These are phyloP conservation scores for Bacterosira constricta DNA, from an alignment of 108 stramenopile species.

Conservation along the genomic window DNA sequence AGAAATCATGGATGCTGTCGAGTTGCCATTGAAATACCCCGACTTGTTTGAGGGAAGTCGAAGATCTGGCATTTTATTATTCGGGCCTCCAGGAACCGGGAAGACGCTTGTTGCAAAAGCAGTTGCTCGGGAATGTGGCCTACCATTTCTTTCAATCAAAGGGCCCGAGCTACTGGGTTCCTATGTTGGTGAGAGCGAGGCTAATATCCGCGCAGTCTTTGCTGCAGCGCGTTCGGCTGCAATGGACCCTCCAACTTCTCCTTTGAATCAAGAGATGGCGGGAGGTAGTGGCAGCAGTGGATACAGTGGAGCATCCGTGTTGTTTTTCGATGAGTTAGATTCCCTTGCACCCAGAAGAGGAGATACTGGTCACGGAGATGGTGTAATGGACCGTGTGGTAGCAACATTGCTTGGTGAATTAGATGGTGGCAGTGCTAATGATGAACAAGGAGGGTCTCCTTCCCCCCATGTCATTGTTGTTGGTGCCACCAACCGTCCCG, in stretches of 20 bases:
- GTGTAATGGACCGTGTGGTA: slow-evolving; percentile 96
- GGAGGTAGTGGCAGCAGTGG: slow-evolving; percentile 12
- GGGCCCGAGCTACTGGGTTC: slow-evolving; percentile 94
- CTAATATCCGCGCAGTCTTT: slow-evolving; percentile 91
- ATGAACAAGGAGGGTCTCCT: neutral
- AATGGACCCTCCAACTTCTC: slow-evolving; percentile 8
- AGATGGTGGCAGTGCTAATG: slow-evolving; percentile 54
- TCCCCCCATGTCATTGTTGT: slow-evolving; percentile 88
- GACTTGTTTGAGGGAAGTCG: slow-evolving; percentile 84
- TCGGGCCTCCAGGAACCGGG: slow-evolving; percentile 88
- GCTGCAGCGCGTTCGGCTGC: slow-evolving; percentile 74
- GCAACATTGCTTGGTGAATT: slow-evolving; percentile 90
- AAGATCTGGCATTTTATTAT: slow-evolving; percentile 89
- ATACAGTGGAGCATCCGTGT: slow-evolving; percentile 58
- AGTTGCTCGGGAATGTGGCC: slow-evolving; percentile 96
- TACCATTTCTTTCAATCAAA: slow-evolving; percentile 95
- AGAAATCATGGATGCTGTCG: slow-evolving; percentile 99
- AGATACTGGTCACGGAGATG: slow-evolving; percentile 78
- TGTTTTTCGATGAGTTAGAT: slow-evolving; percentile 99
- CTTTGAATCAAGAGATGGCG: slow-evolving; percentile 32
- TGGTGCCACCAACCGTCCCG: slow-evolving; percentile 98
- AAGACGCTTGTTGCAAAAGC: slow-evolving; percentile 99
- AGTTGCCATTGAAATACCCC: slow-evolving; percentile 95
- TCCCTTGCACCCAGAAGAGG: slow-evolving; percentile 95
- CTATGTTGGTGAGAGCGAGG: slow-evolving; percentile 98